These are phyloP conservation scores for Aureobasidium sp. DNA, from an alignment of 2,329 filamentous ascomycete species.

Conservation along the genomic window DNA sequence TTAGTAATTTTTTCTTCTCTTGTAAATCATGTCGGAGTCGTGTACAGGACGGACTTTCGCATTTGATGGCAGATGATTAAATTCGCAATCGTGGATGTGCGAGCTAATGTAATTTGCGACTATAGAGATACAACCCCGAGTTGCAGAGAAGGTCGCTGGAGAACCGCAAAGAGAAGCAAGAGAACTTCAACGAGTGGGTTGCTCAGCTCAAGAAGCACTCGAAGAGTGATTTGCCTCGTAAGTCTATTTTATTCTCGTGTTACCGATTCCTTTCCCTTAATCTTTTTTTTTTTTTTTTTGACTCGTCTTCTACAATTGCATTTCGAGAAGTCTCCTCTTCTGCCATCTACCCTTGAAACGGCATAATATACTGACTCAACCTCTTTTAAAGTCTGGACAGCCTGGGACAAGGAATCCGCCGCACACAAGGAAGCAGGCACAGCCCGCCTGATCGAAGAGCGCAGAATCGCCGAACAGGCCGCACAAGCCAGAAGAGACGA, in stretches of 20 bases:
- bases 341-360: too few species aligned
- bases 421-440: slow-evolving; percentile 18
- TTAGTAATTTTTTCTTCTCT: slow-evolving; percentile 19
- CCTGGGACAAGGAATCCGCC: slow-evolving; percentile 25
- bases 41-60: not conserved
- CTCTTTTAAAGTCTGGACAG: slow-evolving; percentile 25
- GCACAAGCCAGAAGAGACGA: slow-evolving; percentile 23
- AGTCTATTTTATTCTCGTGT: slow-evolving; percentile 25
- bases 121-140: slow-evolving; percentile 79
- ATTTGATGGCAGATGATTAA: not conserved
- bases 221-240: slow-evolving; percentile 87
- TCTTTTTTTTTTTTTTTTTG: not conserved
- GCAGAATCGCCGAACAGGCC: slow-evolving; percentile 20
- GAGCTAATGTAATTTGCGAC: slow-evolving; percentile 2
- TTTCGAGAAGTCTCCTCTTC: not conserved
- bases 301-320: not conserved
- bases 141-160: slow-evolving; percentile 84
- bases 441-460: slow-evolving; percentile 22
- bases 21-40: not conserved
- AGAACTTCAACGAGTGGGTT: slow-evolving; percentile 88
- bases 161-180: slow-evolving; percentile 61
- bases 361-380: not conserved
- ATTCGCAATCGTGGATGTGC: not conserved
- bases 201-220: slow-evolving; percentile 75
- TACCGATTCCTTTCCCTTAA: not conserved